Evolutionary conservation across 805 yeast genomes (phyloP), one percentile per base, ranked within the genome.

Genomic region (Metschnikowia proteae): DNA sequence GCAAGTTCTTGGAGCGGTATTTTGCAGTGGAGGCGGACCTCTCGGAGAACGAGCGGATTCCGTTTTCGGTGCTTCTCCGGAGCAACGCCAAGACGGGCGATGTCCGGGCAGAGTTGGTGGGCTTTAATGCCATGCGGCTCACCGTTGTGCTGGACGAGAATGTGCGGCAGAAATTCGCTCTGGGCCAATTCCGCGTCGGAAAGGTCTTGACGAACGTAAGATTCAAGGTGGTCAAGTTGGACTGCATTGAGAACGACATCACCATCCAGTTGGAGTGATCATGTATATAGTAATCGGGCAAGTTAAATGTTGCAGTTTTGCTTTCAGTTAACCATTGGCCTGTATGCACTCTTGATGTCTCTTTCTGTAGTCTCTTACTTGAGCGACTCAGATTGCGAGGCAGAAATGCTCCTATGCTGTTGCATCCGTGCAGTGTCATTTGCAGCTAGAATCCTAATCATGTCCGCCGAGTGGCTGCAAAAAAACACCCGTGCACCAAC

Each of bases 241-340:
- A 72, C 49, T 65, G 57, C 47, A 60, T 71, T 11, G 76, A 72
- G 47, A 66, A 68, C 48, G 68, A 66, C 36, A 46, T 71, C 10
- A 48, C 53, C 8, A 39, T 56, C 22, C 54, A 52, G 41, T 40
- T 63, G 23, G 22, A 64, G 38, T 37, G 33, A 36, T 17, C 27
- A 6, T 29, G 43, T 39, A 22, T 3, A 39, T 39, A 39, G 28
- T 28, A 28, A 28, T 8, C 30, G 17, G 17, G 17, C 17, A 17
- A 17, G 17, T 17, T 1, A 17, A 17, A 17, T 17, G 17, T 17
- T 17, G 17, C 17, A 17, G 17, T 2, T 17, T 2, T 17, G 17
- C 17, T 17, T 17, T 17, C 17, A 17, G 17, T 17, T 17, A 17
- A 17, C 17, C 2, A 17, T 17, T 17, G 2, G 17, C 17, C 17